Evolutionary conservation across 1,284 basidiomycete species (phyloP).

Genomic region (Puccinia coronata): DNA sequence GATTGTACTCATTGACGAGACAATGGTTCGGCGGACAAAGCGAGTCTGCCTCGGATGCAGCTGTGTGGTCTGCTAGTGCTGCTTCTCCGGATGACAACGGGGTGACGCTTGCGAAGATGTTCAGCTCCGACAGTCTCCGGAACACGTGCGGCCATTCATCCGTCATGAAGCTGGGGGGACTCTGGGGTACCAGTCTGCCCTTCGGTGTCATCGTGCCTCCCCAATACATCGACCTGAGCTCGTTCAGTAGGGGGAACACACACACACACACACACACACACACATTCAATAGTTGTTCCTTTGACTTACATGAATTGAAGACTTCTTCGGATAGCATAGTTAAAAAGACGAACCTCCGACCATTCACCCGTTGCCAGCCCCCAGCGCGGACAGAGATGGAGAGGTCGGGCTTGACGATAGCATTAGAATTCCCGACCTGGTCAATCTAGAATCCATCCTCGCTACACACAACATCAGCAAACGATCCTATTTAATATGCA

Average conservation of each 20-base stretch:
- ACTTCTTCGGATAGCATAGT: background rate
- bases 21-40: conserved; percentile 81
- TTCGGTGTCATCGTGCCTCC: conserved; percentile 71
- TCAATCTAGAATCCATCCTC: conserved; percentile 3
- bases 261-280: too few species aligned
- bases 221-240: conserved; percentile 56
- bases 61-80: too few species aligned
- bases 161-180: conserved; percentile 69
- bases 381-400: conserved; percentile 17
- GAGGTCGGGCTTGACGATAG: conserved; percentile 13
- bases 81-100: background rate
- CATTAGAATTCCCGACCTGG: conserved; percentile 31
- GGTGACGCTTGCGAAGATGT: conserved; percentile 68
- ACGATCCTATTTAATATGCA: background rate
- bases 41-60: too few species aligned
- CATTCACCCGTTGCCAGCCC: conserved; percentile 40
- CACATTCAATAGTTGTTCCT: too few species aligned
- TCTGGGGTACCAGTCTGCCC: conserved; percentile 66
- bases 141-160: conserved; percentile 70
- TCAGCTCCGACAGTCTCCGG: conserved; percentile 66
- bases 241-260: too few species aligned
- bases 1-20: conserved; percentile 80
- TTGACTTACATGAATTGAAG: too few species aligned
- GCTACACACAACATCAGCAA: background rate
- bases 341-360: background rate